Percentiles rank a stretch among this genome's conserved stretches.
These are phyloP conservation scores for Umbelopsis sp. DNA, from an alignment of 371 early-diverging fungal genomes.

Conservation along the genomic window DNA sequence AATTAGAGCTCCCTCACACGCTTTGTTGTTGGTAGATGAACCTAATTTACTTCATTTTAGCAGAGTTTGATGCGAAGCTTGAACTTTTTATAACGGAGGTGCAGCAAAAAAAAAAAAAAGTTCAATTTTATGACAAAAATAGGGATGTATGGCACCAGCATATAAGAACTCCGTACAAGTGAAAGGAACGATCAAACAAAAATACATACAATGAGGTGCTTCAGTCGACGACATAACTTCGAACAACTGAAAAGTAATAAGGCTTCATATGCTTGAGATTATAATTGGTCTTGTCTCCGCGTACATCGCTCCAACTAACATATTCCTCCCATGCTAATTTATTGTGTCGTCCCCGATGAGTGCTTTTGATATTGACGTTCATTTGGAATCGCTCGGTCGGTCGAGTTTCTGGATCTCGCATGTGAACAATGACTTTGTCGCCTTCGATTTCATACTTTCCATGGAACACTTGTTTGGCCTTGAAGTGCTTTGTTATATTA, in stretches of 20 bases:
- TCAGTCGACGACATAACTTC: constrained; percentile 35
- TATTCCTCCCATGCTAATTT: constrained; percentile 67
- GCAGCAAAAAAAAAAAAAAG: too few relatives aligned
- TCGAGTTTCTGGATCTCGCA: constrained; percentile 37
- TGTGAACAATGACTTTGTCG: constrained; percentile 29
- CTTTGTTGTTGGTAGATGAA: too few relatives aligned
- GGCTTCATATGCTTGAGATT: constrained; percentile 49
- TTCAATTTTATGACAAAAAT: too few relatives aligned
- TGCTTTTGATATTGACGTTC: constrained; percentile 50
- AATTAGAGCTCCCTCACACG: too few relatives aligned
- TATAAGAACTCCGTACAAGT: too few relatives aligned
- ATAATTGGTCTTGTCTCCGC: constrained; percentile 29
- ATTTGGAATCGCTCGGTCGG: constrained; percentile 48
- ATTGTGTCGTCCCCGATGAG: constrained; percentile 66
- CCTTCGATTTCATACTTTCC: constrained; percentile 42
- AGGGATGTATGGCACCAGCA: too few relatives aligned
- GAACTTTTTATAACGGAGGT: too few relatives aligned
- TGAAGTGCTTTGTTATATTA: constrained; percentile 31
- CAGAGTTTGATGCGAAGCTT: too few relatives aligned
- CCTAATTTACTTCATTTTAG: too few relatives aligned
- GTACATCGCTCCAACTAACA: constrained; percentile 29
- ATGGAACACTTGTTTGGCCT: constrained; percentile 46
- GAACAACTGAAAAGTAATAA: constrained; percentile 48
- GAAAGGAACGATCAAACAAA: too few relatives aligned
- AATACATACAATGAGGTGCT: too few relatives aligned